phyloP scores from a whole-genome alignment of 1,139 yeast genomes.

The Taphrina confusa region DNA sequence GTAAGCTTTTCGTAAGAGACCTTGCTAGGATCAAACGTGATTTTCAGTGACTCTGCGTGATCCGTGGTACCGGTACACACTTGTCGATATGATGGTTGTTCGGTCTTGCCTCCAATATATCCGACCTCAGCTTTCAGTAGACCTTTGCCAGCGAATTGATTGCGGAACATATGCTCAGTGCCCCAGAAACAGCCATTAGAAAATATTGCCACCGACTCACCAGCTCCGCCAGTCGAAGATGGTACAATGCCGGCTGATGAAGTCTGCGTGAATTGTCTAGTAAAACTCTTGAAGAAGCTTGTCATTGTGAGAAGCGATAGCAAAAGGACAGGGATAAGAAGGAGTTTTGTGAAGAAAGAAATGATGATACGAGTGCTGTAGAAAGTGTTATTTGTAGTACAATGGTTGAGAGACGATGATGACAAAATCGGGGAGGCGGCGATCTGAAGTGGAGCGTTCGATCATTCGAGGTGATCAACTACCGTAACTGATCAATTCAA shows the following conservation, averaged over 20 bases:
- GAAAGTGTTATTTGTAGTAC: too few relatives aligned
- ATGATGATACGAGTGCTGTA: too few relatives aligned
- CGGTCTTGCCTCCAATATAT: slow-evolving; percentile 70
- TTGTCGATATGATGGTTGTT: slow-evolving; percentile 64
- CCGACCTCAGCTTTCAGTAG: slow-evolving; percentile 81
- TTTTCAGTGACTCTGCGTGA: slow-evolving; percentile 71
- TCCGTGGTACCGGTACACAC: slow-evolving; percentile 75
- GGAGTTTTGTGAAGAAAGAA: neutral
- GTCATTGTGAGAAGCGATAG: slow-evolving; percentile 24
- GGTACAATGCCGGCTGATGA: slow-evolving; percentile 30
- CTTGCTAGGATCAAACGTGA: slow-evolving; percentile 71
- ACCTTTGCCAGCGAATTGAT: slow-evolving; percentile 64
- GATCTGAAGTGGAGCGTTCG: too few relatives aligned
- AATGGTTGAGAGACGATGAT: too few relatives aligned
- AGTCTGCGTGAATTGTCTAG: slow-evolving; percentile 29
- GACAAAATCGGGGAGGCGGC: too few relatives aligned
- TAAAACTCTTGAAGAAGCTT: slow-evolving; percentile 31
- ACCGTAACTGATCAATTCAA: too few relatives aligned
- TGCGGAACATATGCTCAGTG: slow-evolving; percentile 77
- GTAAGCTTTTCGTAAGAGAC: slow-evolving; percentile 63
- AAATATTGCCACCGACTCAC: slow-evolving; percentile 49
- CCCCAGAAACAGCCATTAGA: slow-evolving; percentile 89
- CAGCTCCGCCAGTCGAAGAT: slow-evolving; percentile 20
- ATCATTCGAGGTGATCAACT: neutral
- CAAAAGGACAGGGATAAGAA: neutral